Conservation (phyloP, 2,329 filamentous ascomycete species). For the Blumeriella jaapii region DNA sequence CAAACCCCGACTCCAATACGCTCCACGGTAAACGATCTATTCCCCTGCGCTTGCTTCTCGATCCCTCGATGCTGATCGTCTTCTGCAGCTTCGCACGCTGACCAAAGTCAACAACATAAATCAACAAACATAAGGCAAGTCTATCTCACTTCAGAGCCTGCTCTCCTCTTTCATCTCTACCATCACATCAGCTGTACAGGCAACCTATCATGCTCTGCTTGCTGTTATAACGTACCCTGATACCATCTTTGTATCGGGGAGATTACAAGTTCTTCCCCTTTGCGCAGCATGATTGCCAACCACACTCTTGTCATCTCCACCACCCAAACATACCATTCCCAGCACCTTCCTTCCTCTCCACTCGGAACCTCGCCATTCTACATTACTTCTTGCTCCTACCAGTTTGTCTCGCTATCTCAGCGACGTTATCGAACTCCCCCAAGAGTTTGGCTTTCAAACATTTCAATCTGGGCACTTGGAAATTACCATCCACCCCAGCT, state of each 20-base stretch:
- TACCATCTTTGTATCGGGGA: neutral
- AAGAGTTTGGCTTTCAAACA: constrained; percentile 1
- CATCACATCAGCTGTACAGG: neutral
- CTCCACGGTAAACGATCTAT: neutral
- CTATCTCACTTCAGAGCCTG: neutral
- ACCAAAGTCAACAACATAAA: neutral
- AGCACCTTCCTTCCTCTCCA: no score
- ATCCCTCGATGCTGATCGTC: constrained; percentile 1
- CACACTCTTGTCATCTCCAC: neutral
- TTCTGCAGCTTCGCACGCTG: constrained; percentile 2
- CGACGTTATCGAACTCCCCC: no score
- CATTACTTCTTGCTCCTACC: neutral
- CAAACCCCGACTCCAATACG: neutral
- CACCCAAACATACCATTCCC: neutral
- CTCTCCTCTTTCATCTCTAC: neutral
- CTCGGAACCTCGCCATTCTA: no score
- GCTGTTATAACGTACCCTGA: no score
- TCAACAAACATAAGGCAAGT: constrained; percentile 3
- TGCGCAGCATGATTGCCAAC: neutral
- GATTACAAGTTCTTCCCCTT: no score
- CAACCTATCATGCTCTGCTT: no score
- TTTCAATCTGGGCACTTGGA: constrained; percentile 1
- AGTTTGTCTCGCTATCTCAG: neutral
- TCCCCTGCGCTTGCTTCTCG: neutral
- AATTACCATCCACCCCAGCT: neutral